Evolutionary conservation across 2,329 filamentous ascomycete species (phyloP).

Genomic region (Fusarium denticulatum): DNA sequence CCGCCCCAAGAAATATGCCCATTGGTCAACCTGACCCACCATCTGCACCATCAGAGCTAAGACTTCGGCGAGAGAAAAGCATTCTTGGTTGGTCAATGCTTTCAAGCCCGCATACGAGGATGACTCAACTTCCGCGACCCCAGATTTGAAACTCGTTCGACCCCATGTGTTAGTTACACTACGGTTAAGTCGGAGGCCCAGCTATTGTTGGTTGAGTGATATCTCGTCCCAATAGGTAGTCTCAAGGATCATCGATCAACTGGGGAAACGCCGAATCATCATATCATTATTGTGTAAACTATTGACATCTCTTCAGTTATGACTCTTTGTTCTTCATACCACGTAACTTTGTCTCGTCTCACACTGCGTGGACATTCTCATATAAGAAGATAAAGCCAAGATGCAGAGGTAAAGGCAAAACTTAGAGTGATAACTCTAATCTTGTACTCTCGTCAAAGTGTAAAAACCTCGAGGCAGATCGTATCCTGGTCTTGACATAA

Average conservation of each 20-base stretch:
- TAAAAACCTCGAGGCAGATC: background rate
- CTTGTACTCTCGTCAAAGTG: background rate
- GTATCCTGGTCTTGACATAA: background rate
- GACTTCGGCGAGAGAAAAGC: slow-evolving; percentile 49
- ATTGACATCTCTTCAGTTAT: background rate
- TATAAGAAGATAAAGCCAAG: background rate
- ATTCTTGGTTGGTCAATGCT: slow-evolving; percentile 49
- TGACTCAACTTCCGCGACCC: slow-evolving; percentile 48
- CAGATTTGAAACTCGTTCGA: slow-evolving; percentile 36
- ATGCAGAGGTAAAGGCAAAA: background rate
- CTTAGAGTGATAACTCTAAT: background rate
- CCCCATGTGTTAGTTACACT: background rate
- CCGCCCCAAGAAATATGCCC: background rate
- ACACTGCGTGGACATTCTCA: background rate
- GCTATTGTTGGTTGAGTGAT: background rate
- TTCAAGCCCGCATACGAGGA: slow-evolving; percentile 29
- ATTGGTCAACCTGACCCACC: slow-evolving; percentile 47
- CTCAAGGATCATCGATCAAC: background rate
- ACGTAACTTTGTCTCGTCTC: background rate
- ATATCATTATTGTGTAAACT: background rate
- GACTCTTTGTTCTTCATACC: slow-evolving; percentile 1
- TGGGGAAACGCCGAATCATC: background rate
- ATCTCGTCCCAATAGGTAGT: background rate
- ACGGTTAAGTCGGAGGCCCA: background rate
- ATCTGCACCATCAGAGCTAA: slow-evolving; percentile 40